These are phyloP conservation scores for Alnus rubra DNA, from an alignment of 306 rosid species.

Conservation along the genomic window DNA sequence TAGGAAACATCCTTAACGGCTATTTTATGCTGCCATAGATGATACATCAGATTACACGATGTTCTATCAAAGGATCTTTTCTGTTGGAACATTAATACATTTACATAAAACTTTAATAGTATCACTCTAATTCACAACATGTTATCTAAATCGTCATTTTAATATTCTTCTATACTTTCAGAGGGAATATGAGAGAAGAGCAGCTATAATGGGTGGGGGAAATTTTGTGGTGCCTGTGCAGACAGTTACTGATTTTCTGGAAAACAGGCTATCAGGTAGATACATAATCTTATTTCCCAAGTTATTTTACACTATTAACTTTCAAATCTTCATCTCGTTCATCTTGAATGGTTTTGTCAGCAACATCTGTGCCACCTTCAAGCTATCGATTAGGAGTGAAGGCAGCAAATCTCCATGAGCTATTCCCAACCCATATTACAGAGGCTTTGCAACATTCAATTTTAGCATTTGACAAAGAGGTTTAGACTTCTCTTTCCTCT, in stretches of 20 bases:
- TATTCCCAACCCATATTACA: conserved; percentile 64
- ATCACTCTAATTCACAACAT: background rate
- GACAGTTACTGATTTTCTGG: conserved; percentile 83
- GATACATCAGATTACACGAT: background rate
- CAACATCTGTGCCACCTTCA: conserved; percentile 70
- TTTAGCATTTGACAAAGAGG: conserved; percentile 77
- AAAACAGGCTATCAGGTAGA: conserved; percentile 68
- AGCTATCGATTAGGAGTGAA: conserved; percentile 97
- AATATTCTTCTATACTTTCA: conserved; percentile 33
- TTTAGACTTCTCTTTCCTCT: conserved; percentile 27
- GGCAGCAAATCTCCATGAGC: conserved; percentile 75
- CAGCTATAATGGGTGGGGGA: conserved; percentile 92
- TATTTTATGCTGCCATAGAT: background rate
- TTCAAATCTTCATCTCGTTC: conserved; percentile 25
- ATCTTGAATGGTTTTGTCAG: conserved; percentile 42
- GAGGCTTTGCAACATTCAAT: conserved; percentile 82
- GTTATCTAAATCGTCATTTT: background rate
- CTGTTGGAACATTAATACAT: background rate
- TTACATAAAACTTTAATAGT: background rate
- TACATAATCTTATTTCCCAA: conserved; percentile 15
- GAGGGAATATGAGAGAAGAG: conserved; percentile 81
- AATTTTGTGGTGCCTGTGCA: conserved; percentile 88
- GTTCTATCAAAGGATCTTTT: background rate
- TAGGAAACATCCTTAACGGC: background rate
- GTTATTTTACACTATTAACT: conserved; percentile 19